Evolutionary conservation across 164 flowering plant genomes (phyloP), one percentile per base, ranked within the genome.

Genomic region (Umbilicus rupestris): DNA sequence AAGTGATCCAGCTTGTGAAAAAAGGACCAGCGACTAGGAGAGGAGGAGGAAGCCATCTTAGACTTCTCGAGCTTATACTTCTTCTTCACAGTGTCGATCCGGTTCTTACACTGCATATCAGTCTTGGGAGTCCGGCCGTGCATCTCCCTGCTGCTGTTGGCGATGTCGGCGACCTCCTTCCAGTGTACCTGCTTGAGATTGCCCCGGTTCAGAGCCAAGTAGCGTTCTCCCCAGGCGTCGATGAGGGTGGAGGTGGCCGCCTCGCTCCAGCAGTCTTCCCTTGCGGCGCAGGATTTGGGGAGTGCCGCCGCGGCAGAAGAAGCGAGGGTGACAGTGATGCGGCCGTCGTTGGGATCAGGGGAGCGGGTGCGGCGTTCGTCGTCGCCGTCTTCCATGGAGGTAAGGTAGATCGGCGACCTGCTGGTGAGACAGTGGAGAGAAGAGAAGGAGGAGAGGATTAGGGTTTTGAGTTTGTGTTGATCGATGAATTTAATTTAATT

Each of bases 251-350:
- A 74, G 44, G 97, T 89, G 7, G 96, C 93, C 0, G 79, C 94
- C 62, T 89, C 96, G 78, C 89, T 89, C 97, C 97, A 91, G 73
- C 94, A 87, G 63, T 91, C 97, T 68, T 91, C 96, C 15, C 93
- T 73, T 2, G 89, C 93, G 2, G 82, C 86, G 9, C 83, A 78
- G 16, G 73, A 68, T 20, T 3, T 59, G 67, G 26, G 15, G 44
- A 41, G 44, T 9, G n/a, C n/a, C n/a, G n/a, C n/a, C n/a, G n/a
- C n/a, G n/a, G n/a, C n/a, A n/a, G n/a, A n/a, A n/a, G n/a, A n/a
- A n/a, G n/a, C n/a, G n/a, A n/a, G n/a, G n/a, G 44, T 9, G 44
- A 41, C 44, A 12, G 44, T 41, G 44, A 41, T 41, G 12, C 44
- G 44, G 44, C 44, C 44, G 9, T 41, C 44, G 7, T 41, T 41